Conservation (phyloP, 2,329 filamentous ascomycete genomes). For the Emmonsiellopsis sp. region DNA sequence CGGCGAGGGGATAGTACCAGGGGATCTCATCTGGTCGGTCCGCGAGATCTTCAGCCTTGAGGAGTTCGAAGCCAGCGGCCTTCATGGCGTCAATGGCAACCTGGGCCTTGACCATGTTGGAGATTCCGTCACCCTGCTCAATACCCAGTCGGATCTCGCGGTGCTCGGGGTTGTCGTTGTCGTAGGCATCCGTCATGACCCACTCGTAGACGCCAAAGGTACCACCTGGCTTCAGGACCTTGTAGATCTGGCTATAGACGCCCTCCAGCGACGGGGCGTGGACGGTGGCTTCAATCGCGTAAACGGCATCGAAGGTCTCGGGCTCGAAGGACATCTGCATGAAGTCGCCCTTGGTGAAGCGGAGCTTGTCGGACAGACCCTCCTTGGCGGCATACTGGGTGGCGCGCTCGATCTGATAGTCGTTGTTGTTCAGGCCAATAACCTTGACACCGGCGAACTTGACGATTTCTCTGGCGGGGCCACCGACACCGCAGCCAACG, state of each 20-base stretch:
- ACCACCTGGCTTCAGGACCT: slow-evolving; percentile 90
- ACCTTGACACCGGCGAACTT: slow-evolving; percentile 89
- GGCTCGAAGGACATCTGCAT: slow-evolving; percentile 98
- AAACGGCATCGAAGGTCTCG: slow-evolving; percentile 87
- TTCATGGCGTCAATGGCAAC: slow-evolving; percentile 78
- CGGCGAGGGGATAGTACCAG: slow-evolving; percentile 90
- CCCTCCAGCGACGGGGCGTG: slow-evolving; percentile 85
- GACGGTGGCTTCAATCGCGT: slow-evolving; percentile 94
- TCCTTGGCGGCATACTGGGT: slow-evolving; percentile 74
- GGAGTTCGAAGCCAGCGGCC: slow-evolving; percentile 73
- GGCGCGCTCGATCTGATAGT: slow-evolving; percentile 97
- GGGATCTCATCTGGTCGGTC: slow-evolving; percentile 64
- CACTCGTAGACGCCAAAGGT: slow-evolving; percentile 97
- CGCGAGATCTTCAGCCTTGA: slow-evolving; percentile 79
- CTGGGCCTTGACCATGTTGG: slow-evolving; percentile 86
- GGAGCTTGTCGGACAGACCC: slow-evolving; percentile 66
- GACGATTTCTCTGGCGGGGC: slow-evolving; percentile 88
- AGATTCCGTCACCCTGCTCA: slow-evolving; percentile 91
- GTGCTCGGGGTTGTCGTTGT: slow-evolving; percentile 79
- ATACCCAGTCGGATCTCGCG: slow-evolving; percentile 87
- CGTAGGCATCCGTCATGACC: slow-evolving; percentile 95
- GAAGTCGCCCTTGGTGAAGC: slow-evolving; percentile 91
- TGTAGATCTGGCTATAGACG: slow-evolving; percentile 90
- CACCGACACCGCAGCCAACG: slow-evolving; percentile 93
- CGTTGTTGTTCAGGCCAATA: slow-evolving; percentile 94